Conservation (phyloP, 2,329 filamentous ascomycete genomes). For the Monilinia vaccinii-corymbosi region DNA sequence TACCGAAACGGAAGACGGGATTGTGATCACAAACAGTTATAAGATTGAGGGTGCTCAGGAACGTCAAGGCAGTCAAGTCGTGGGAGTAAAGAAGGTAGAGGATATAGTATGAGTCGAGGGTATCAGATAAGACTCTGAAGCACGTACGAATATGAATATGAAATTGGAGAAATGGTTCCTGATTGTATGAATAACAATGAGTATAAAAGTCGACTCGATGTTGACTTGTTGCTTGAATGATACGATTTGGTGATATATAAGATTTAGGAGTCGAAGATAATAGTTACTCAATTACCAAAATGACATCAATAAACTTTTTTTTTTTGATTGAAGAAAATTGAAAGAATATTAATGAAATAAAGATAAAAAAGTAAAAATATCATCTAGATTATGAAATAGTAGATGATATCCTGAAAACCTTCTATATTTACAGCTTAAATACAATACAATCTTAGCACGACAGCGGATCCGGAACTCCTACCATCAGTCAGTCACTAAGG, state of each 20-base stretch:
- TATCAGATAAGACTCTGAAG: neutral
- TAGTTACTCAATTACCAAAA: too few species aligned
- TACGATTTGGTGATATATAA: neutral
- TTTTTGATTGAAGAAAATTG: too few species aligned
- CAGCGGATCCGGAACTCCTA: too few species aligned
- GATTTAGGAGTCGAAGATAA: neutral
- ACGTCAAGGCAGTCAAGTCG: neutral
- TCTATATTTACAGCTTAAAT: too few species aligned
- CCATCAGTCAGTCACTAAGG: too few species aligned
- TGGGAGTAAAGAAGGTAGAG: neutral
- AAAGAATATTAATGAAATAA: too few species aligned
- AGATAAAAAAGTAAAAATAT: too few species aligned
- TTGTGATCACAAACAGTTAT: neutral
- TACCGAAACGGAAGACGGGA: neutral
- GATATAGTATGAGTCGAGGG: neutral
- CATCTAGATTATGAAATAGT: too few species aligned
- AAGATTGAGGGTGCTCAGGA: neutral
- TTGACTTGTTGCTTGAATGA: neutral
- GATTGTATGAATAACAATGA: neutral
- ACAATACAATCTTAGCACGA: too few species aligned
- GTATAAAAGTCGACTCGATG: neutral
- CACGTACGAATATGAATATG: too few species aligned
- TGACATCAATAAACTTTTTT: too few species aligned
- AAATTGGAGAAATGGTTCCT: neutral
- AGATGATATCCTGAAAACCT: too few species aligned